These are phyloP conservation scores for Fusarium protoensiforme DNA, from an alignment of 2,329 filamentous ascomycete genomes.

Conservation along the genomic window DNA sequence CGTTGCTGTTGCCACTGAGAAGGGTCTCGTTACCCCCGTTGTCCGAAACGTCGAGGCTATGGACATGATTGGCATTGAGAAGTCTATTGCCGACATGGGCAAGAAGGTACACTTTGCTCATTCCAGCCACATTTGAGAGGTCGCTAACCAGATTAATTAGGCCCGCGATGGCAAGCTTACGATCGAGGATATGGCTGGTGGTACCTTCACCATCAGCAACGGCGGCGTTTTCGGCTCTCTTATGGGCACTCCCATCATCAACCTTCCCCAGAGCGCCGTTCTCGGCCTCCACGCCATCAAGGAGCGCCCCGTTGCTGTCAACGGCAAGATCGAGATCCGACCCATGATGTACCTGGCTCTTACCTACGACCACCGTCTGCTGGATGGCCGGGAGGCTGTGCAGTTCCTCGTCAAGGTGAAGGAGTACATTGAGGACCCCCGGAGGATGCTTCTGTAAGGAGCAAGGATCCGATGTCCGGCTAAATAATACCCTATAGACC, in stretches of 20 bases:
- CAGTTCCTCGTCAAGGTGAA: slow-evolving; percentile 98
- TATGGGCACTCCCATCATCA: slow-evolving; percentile 99
- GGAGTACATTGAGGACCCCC: slow-evolving; percentile 95
- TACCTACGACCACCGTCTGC: slow-evolving; percentile 95
- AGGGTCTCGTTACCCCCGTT: slow-evolving; percentile 95
- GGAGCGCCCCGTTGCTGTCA: slow-evolving; percentile 87
- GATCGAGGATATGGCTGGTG: slow-evolving; percentile 98
- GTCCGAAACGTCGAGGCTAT: slow-evolving; percentile 92
- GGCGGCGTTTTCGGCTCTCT: slow-evolving; percentile 96
- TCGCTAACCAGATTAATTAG: slow-evolving; percentile 47
- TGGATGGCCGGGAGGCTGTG: slow-evolving; percentile 94
- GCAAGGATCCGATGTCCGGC: background rate
- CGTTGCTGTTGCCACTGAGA: slow-evolving; percentile 96
- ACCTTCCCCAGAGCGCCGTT: slow-evolving; percentile 91
- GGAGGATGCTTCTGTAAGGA: slow-evolving; percentile 81
- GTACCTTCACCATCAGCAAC: slow-evolving; percentile 98
- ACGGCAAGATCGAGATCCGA: slow-evolving; percentile 93
- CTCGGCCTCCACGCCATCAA: slow-evolving; percentile 97
- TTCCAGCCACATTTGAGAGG: background rate
- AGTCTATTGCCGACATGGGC: slow-evolving; percentile 90
- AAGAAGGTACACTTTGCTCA: slow-evolving; percentile 76
- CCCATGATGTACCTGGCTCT: slow-evolving; percentile 99
- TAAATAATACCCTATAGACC: slow-evolving; percentile 32
- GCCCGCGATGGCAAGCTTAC: slow-evolving; percentile 96
- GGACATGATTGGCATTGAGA: slow-evolving; percentile 90